phyloP scores from a whole-genome alignment of 495 filamentous ascomycete genomes.

The Penicillium crystallinum region DNA sequence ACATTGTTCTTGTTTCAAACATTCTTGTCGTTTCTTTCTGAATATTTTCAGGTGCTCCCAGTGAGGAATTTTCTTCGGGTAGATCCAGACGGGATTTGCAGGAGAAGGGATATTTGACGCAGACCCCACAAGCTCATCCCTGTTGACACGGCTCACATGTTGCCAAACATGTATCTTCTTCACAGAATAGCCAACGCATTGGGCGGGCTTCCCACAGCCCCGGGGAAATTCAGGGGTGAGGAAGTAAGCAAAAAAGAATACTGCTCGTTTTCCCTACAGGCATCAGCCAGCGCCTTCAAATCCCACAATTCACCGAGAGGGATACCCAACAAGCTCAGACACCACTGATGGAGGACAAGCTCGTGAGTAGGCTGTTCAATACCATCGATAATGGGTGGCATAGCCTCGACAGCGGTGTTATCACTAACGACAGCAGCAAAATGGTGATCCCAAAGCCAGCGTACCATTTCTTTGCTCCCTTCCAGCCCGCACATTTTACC shows the following conservation, averaged over 20 bases:
- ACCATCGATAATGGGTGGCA: conserved; percentile 17
- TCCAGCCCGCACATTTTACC: conserved; percentile 19
- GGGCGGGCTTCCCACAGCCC: conserved; percentile 38
- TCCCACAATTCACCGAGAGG: conserved; percentile 62
- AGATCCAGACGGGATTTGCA: too few species aligned
- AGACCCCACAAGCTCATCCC: neutral
- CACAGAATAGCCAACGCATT: conserved; percentile 39
- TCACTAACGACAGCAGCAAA: conserved; percentile 32
- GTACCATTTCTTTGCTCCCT: conserved; percentile 20
- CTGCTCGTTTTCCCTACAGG: conserved; percentile 37
- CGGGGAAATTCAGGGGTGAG: conserved; percentile 41
- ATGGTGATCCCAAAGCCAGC: conserved; percentile 29
- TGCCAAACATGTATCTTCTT: neutral
- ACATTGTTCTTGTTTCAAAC: too few species aligned
- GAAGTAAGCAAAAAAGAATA: conserved; percentile 44
- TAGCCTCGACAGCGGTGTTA: conserved; percentile 25
- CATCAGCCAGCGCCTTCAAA: conserved; percentile 45
- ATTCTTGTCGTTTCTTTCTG: too few species aligned
- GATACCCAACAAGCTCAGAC: conserved; percentile 40
- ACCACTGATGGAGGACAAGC: conserved; percentile 37
- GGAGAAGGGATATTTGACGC: neutral
- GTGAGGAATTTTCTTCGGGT: too few species aligned
- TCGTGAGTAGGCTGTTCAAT: conserved; percentile 8
- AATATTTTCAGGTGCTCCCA: too few species aligned
- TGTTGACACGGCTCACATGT: too few species aligned